These are phyloP conservation scores for Phytopythium helicoides DNA, from an alignment of 352 stramenopile species.

Conservation along the genomic window DNA sequence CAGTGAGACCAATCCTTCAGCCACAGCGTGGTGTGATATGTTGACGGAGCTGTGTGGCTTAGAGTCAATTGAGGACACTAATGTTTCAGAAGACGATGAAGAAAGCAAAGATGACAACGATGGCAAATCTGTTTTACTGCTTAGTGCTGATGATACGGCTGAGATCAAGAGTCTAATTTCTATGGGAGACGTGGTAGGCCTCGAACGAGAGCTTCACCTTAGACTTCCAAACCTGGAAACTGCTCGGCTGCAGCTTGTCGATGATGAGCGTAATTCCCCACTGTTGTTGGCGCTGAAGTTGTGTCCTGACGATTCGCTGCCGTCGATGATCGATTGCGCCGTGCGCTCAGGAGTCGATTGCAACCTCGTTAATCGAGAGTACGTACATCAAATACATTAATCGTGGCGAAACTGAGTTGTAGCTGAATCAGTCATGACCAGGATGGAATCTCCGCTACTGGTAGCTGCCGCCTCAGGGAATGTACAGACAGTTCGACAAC, in stretches of 20 bases:
- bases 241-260: conserved; percentile 5
- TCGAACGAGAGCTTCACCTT: neutral
- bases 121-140: too few species aligned
- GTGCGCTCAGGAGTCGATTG: conserved; percentile 36
- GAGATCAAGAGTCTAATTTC: neutral
- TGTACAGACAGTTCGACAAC: conserved; percentile 17
- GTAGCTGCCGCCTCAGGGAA: conserved; percentile 57
- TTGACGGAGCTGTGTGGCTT: neutral
- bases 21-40: neutral
- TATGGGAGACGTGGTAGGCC: neutral
- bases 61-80: neutral
- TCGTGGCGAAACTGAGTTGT: neutral
- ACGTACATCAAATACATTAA: conserved; percentile 6
- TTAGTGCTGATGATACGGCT: neutral
- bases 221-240: neutral
- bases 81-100: neutral
- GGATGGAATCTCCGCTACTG: conserved; percentile 42
- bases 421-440: neutral
- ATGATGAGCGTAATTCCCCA: conserved; percentile 52
- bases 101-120: neutral
- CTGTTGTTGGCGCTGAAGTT: conserved; percentile 43
- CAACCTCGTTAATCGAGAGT: conserved; percentile 60
- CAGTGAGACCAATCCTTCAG: neutral
- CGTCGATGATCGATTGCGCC: conserved; percentile 20
- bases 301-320: conserved; percentile 15